Base-by-base conservation (phyloP, 257 asterid species). In the Anisodus tanguticus region DNA sequence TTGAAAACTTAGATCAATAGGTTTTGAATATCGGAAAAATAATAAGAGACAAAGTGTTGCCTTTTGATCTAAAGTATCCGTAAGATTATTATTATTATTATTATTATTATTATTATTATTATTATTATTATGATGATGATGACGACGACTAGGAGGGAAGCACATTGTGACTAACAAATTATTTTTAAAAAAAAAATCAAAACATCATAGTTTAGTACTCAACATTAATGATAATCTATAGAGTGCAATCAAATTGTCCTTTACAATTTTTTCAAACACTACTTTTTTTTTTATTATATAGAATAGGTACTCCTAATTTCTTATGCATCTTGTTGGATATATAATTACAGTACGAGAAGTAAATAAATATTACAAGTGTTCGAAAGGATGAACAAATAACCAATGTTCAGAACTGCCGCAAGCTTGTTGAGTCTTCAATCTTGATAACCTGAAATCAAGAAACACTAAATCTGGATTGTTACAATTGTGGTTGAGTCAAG, bases 171-270 rank as follows among this genome's bases (percentile, higher is more conserved):
- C 81, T 12, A 76, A 3, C 63, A 51, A 19, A 76, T 31, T 31
- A 49, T 22, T 1, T 6, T 8, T 2, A 1, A 22, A 22, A 22
- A 19, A 70, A 69, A 67, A 35, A 37, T 37, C 8, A 15, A 41
- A 43, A 70, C 19, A 70, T 16, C 55, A 70, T 70, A 15, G 31
- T 67, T 7, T 37, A 13, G 51, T 67, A 22, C 41, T 19, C 60
- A 72, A 74, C 62, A 49, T 51, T 49, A 22, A 74, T 74, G 4
- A 22, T 74, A 74, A 74, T 22, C 45, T 49, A 49, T 22, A 74
- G 60, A 6, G 62, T 45, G 7, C 81, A 74, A 74, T 74, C 43
- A 74, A 74, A 74, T 74, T 10, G 11, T 49, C 45, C 13, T 1
- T 22, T 6, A 22, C n/a, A 12, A 49, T 74, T 31, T 19, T 49